These are phyloP conservation scores for Castanea mollissima DNA, from an alignment of 306 rosid genomes.

Conservation along the genomic window DNA sequence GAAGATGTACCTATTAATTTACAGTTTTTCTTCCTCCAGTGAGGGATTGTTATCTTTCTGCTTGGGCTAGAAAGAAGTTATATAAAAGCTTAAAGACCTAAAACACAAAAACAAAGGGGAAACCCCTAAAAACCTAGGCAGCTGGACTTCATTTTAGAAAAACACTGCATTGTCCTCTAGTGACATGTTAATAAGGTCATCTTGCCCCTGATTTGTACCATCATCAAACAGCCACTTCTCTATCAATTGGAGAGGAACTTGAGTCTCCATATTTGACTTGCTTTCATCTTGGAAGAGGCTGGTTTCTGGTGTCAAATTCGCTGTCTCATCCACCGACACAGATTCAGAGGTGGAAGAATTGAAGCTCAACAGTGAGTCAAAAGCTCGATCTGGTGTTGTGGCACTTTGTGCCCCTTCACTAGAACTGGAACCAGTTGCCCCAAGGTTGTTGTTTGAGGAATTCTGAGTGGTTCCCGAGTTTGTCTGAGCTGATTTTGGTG, in stretches of 20 bases:
- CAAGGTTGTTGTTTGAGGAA: slow-evolving; percentile 14
- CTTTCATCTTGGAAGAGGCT: slow-evolving; percentile 41
- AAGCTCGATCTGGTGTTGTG: slow-evolving; percentile 30
- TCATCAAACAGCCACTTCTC: slow-evolving; percentile 93
- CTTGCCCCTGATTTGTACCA: slow-evolving; percentile 49
- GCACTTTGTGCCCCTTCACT: slow-evolving; percentile 59
- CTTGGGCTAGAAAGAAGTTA: neutral
- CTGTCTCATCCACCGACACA: slow-evolving; percentile 36
- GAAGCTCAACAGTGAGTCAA: slow-evolving; percentile 52
- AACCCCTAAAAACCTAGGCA: neutral
- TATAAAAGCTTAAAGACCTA: neutral
- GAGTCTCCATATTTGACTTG: slow-evolving; percentile 37
- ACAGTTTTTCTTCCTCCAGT: neutral
- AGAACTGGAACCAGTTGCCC: slow-evolving; percentile 26
- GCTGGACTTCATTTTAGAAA: slow-evolving; percentile 20
- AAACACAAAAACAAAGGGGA: neutral
- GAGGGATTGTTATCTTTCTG: neutral
- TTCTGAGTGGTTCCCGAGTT: slow-evolving; percentile 8
- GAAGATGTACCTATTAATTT: neutral
- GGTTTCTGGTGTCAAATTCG: slow-evolving; percentile 19
- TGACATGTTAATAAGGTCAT: slow-evolving; percentile 52
- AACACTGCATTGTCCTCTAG: slow-evolving; percentile 39
- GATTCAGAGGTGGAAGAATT: slow-evolving; percentile 37
- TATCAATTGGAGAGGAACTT: slow-evolving; percentile 62
- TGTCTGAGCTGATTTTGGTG: slow-evolving; percentile 39